Conservation (phyloP, 148 eudicot species). For the Diospyros lotus region DNA sequence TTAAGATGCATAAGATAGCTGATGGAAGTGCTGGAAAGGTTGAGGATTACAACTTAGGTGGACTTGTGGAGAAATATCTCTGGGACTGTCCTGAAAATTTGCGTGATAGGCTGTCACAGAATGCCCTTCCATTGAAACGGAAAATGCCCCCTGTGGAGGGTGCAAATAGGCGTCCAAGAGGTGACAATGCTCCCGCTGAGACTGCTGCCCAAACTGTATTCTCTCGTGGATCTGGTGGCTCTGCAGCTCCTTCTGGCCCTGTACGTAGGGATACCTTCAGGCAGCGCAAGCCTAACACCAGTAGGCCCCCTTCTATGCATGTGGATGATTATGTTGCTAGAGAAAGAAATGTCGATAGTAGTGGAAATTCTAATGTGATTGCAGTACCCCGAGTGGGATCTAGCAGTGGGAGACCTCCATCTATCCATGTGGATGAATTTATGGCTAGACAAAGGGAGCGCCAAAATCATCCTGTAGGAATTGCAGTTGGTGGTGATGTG, state of each 20-base stretch:
- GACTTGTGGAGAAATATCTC: constrained; percentile 50
- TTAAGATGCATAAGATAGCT: constrained; percentile 51
- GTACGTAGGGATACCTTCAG: constrained; percentile 83
- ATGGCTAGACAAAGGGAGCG: constrained; percentile 94
- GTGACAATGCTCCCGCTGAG: constrained; percentile 54
- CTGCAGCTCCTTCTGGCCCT: constrained; percentile 47
- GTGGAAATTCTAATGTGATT: constrained; percentile 72
- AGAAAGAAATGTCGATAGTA: constrained; percentile 82
- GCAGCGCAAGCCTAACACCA: constrained; percentile 91
- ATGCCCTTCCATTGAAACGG: constrained; percentile 56
- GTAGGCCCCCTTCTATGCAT: constrained; percentile 99
- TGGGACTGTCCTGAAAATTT: constrained; percentile 98
- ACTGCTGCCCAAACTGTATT: constrained; percentile 25
- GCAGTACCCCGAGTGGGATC: constrained; percentile 84
- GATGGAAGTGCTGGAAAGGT: constrained; percentile 54
- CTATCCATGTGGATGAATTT: constrained; percentile 96
- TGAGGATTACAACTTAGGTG: constrained; percentile 47
- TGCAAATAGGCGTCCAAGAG: constrained; percentile 66
- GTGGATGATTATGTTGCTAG: constrained; percentile 98
- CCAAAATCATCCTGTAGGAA: constrained; percentile 46
- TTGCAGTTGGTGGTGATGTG: constrained; percentile 43
- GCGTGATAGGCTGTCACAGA: constrained; percentile 69
- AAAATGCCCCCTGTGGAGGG: constrained; percentile 64
- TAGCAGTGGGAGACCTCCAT: constrained; percentile 89
- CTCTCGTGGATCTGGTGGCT: constrained; percentile 56